Evolutionary conservation across 2,329 filamentous ascomycete species (phyloP).

Genomic region (Cladosporium sp.): DNA sequence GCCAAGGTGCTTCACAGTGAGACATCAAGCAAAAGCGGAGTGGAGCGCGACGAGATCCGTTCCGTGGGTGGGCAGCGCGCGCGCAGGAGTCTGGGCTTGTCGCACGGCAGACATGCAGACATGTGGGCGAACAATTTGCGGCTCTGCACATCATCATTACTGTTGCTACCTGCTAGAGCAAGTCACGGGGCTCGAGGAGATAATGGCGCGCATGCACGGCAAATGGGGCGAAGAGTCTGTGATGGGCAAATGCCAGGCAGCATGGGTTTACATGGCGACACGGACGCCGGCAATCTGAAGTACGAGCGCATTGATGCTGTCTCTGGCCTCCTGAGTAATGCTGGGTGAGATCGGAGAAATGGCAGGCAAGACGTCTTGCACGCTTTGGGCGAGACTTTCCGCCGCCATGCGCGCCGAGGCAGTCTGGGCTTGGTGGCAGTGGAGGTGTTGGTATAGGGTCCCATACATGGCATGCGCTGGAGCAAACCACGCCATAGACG

Average conservation of each 20-base stretch:
- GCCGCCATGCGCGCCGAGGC: not conserved
- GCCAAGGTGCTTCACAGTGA: slow-evolving; percentile 6
- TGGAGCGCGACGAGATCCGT: not conserved
- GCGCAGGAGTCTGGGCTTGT: not conserved
- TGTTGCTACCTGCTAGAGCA: too few species aligned
- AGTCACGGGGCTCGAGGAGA: not conserved
- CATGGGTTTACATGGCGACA: not conserved
- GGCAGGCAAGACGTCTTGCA: not conserved
- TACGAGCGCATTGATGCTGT: slow-evolving; percentile 7
- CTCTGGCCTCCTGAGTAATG: slow-evolving; percentile 1
- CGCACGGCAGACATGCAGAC: not conserved
- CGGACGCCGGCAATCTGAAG: not conserved
- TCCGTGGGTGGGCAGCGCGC: not conserved
- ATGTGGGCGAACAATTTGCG: not conserved
- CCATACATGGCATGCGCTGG: too few species aligned
- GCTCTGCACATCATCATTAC: not conserved
- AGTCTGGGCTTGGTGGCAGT: slow-evolving; percentile 1
- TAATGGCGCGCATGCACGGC: not conserved
- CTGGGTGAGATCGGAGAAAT: slow-evolving; percentile 1
- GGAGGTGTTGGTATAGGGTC: not conserved
- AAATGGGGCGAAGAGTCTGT: not conserved
- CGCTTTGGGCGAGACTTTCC: slow-evolving; percentile 7
- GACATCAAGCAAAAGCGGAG: not conserved
- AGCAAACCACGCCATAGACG: too few species aligned
- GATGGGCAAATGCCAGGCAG: not conserved